Percentiles rank a stretch among this genome's conserved stretches.
Conservation (phyloP, 176 grass and related monocot species). For the Poa annua region DNA sequence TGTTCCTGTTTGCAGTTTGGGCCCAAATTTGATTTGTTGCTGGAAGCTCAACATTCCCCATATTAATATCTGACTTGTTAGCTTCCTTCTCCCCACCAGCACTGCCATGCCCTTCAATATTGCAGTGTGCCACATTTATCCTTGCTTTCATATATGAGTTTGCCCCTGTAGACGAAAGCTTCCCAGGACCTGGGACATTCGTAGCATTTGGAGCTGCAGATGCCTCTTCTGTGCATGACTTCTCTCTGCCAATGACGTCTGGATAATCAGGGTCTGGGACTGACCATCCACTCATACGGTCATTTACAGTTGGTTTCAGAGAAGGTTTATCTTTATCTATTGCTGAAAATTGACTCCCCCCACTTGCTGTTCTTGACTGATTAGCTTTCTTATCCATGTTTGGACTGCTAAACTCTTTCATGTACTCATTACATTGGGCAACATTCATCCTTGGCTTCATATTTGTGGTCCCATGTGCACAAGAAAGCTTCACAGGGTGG, state of each 20-base stretch:
- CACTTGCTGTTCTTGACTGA: constrained; percentile 41
- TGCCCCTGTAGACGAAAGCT: constrained; percentile 38
- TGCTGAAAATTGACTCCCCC: constrained; percentile 36
- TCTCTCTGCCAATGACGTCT: constrained; percentile 28
- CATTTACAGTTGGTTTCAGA: constrained; percentile 25
- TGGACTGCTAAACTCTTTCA: constrained; percentile 40
- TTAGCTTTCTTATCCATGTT: constrained; percentile 38
- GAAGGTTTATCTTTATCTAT: constrained; percentile 44
- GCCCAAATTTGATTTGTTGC: constrained; percentile 15
- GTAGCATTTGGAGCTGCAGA: constrained; percentile 30
- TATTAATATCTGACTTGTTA: constrained; percentile 6
- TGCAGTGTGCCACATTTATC: constrained; percentile 24
- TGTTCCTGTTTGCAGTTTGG: constrained; percentile 32
- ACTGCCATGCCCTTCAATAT: constrained; percentile 15
- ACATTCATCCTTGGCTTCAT: constrained; percentile 44
- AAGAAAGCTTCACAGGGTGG: constrained; percentile 49
- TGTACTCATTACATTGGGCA: constrained; percentile 18
- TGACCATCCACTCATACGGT: constrained; percentile 19
- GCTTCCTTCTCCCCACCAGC: constrained; percentile 33
- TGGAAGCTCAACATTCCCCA: constrained; percentile 1
- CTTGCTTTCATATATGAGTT: constrained; percentile 25
- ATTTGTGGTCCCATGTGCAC: constrained; percentile 13
- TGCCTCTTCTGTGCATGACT: constrained; percentile 33
- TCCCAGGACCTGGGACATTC: constrained; percentile 33
- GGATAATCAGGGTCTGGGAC: constrained; percentile 17